Evolutionary conservation across 2,329 filamentous ascomycete species (phyloP).

Genomic region (Helicocarpus griseus): DNA sequence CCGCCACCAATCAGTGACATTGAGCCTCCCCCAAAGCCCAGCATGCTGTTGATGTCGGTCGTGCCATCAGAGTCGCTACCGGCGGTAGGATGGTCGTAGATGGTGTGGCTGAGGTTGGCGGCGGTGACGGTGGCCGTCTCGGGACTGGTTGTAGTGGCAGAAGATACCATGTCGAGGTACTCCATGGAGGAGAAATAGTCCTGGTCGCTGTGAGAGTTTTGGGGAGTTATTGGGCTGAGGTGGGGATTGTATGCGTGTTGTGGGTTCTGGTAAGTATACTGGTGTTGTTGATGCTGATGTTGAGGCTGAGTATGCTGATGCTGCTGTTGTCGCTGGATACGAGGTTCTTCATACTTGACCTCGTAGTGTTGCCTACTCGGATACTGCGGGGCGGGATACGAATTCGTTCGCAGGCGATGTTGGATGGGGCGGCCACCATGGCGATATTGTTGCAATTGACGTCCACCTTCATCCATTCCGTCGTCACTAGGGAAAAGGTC

Average conservation of each 20-base stretch:
- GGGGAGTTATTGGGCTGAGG: slow-evolving; percentile 8
- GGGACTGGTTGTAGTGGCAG: not conserved
- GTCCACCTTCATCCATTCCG: not conserved
- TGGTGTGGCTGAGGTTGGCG: not conserved
- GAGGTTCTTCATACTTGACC: not conserved
- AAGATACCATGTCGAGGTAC: slow-evolving; percentile 43
- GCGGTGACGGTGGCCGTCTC: not conserved
- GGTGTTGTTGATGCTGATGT: not conserved
- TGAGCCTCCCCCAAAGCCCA: slow-evolving; percentile 17
- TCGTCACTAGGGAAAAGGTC: slow-evolving; percentile 1
- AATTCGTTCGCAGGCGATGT: not conserved
- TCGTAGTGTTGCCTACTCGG: not conserved
- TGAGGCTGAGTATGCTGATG: not conserved
- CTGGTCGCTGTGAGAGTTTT: not conserved
- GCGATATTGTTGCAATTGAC: not conserved
- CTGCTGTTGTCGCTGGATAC: not conserved
- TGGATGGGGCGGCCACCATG: not conserved
- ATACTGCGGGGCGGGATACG: not conserved
- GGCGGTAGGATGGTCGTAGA: not conserved
- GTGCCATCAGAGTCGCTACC: slow-evolving; percentile 20
- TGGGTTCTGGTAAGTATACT: not conserved
- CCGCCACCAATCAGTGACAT: slow-evolving; percentile 14
- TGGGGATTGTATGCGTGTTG: slow-evolving; percentile 14
- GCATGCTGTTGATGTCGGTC: slow-evolving; percentile 21
- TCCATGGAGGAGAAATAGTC: slow-evolving; percentile 37